Conservation (phyloP, 2,329 filamentous ascomycete species). For the Alternaria solani region DNA sequence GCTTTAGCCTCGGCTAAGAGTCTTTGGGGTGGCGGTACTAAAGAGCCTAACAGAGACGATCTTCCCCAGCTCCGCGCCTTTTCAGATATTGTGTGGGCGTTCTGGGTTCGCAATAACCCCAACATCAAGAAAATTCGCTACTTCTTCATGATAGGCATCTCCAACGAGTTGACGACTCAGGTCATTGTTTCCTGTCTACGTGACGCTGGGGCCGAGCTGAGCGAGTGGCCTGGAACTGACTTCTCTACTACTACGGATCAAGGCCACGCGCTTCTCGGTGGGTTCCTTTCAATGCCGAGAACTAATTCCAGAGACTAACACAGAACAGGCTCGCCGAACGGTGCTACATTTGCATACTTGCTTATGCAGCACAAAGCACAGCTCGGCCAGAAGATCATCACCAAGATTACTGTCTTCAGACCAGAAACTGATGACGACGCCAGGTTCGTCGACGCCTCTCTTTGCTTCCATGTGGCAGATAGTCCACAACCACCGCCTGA, state of each 20-base stretch:
- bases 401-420: constrained; percentile 22
- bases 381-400: constrained; percentile 28
- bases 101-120: constrained; percentile 22
- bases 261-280: constrained; percentile 27
- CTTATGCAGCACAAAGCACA: constrained; percentile 30
- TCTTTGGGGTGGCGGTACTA: constrained; percentile 15
- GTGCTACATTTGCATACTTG: constrained; percentile 33
- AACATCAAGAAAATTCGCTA: constrained; percentile 24
- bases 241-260: constrained; percentile 24
- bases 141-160: constrained; percentile 30
- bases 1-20: constrained; percentile 14
- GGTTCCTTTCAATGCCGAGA: not conserved
- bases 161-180: constrained; percentile 26
- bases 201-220: constrained; percentile 6
- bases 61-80: constrained; percentile 23
- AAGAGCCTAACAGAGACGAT: constrained; percentile 2
- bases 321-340: constrained; percentile 25
- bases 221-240: constrained; percentile 26
- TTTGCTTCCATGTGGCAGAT: constrained; percentile 25
- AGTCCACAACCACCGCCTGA: not conserved
- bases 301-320: not conserved
- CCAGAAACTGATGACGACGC: constrained; percentile 19
- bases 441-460: constrained; percentile 22
- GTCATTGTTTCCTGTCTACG: constrained; percentile 26
- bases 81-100: constrained; percentile 34